phyloP scores from a whole-genome alignment of 495 filamentous ascomycete genomes.

The Tetracladium marchalianum region DNA sequence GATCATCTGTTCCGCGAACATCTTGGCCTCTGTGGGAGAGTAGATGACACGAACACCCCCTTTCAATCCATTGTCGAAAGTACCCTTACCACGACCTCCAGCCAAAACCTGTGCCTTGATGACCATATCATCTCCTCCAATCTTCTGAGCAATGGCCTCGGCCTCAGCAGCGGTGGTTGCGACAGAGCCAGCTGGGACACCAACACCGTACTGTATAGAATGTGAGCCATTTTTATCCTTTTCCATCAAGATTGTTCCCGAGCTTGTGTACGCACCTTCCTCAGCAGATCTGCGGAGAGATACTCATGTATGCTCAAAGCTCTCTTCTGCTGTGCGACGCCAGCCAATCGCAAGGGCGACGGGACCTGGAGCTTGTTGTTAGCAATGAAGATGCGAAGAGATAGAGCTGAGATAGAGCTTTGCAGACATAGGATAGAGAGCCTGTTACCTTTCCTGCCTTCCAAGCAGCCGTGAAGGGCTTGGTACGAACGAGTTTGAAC shows the following conservation, averaged over 20 bases:
- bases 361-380: conserved; percentile 15
- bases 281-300: conserved; percentile 80
- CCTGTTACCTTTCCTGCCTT: conserved; percentile 47
- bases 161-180: conserved; percentile 79
- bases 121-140: conserved; percentile 93
- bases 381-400: neutral
- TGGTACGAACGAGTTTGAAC: conserved; percentile 61
- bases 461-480: conserved; percentile 56
- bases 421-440: neutral
- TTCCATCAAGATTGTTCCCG: neutral
- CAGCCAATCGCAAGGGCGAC: conserved; percentile 17
- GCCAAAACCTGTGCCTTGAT: conserved; percentile 99
- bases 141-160: conserved; percentile 78
- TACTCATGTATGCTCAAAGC: conserved; percentile 96
- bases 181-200: conserved; percentile 79
- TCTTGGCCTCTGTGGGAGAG: conserved; percentile 75
- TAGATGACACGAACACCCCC: conserved; percentile 97
- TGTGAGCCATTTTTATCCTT: conserved; percentile 5
- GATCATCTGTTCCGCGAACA: conserved; percentile 99
- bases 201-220: conserved; percentile 72
- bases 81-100: conserved; percentile 93
- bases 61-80: conserved; percentile 96
- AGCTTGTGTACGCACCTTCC: conserved; percentile 48
- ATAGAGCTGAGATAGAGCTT: conserved; percentile 19
- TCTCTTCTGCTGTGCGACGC: conserved; percentile 54